Evolutionary conservation across 1,284 basidiomycete species (phyloP), one percentile per base, ranked within the genome.

Genomic region (Limonomyces culmigenus): DNA sequence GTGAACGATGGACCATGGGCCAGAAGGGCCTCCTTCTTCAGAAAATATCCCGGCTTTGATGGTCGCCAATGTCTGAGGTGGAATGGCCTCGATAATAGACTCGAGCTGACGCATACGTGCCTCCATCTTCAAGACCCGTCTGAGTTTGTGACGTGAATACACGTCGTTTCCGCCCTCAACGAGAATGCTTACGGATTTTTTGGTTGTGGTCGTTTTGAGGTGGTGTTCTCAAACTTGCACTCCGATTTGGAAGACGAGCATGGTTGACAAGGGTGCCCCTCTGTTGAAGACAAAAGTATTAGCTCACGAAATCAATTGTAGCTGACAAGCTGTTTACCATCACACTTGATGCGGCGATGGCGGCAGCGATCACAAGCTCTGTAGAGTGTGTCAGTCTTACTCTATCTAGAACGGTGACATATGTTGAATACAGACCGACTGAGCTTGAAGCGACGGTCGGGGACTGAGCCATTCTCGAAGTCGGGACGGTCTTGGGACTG

Each of bases 281-380:
- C 81, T 46, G 85, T 81, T 50, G 80, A 85, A 47, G 74, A 21
- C 80, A 81, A 45, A 30, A n/a, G 34, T 15, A 20, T 15, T 37
- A 32, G 5, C 31, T 39, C n/a, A 42, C 41, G 17, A 34, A 19
- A 18, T 23, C 1, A 29, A 14, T 32, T 23, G 16, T 5, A 38
- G 36, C 38, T 34, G n/a, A 35, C 33, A 41, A 39, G 39, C 20
- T 21, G 16, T n/a, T n/a, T n/a, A 43, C 19, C 32, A 19, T 29
- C 14, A 19, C 15, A 21, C 16, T 18, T 19, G 10, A 38, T 50
- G 76, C 66, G 57, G 84, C 79, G n/a, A n/a, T n/a, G n/a, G n/a
- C 80, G 70, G 63, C 80, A 85, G 41, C 81, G 75, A 65, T 85
- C 80, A 61, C 80, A 85, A 41, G 80, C 80, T 51, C 81, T 83